phyloP scores from a whole-genome alignment of 1,139 yeast species.

The Yamadazyma jaroonii region DNA sequence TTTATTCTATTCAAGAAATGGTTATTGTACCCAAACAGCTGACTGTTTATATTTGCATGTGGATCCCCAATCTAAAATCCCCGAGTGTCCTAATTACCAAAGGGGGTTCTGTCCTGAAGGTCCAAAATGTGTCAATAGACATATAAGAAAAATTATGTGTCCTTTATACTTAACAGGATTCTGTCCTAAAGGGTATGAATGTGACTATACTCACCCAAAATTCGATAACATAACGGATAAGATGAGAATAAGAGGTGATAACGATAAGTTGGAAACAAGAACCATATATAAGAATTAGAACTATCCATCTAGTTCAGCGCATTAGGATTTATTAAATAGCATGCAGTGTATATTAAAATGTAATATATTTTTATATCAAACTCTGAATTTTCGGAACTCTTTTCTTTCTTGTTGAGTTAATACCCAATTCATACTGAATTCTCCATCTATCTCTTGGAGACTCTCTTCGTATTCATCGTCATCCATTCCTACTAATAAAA shows the following conservation, averaged over 20 bases:
- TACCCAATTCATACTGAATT: conserved; percentile 70
- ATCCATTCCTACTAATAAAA: conserved; percentile 78
- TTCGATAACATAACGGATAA: conserved; percentile 49
- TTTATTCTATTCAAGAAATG: conserved; percentile 80
- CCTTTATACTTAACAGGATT: conserved; percentile 87
- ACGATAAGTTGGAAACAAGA: conserved; percentile 4
- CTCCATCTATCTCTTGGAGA: conserved; percentile 39
- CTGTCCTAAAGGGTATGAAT: conserved; percentile 75
- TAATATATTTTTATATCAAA: conserved; percentile 11
- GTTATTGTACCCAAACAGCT: conserved; percentile 90
- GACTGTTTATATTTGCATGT: conserved; percentile 93
- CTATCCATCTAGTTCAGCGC: too few species aligned
- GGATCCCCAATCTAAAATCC: conserved; percentile 84
- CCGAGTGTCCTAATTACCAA: conserved; percentile 81
- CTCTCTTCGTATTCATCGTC: conserved; percentile 64
- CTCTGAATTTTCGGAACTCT: conserved; percentile 49
- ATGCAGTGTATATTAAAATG: conserved; percentile 10
- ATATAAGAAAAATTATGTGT: conserved; percentile 74
- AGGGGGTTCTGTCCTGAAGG: conserved; percentile 94
- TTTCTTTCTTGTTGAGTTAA: conserved; percentile 73
- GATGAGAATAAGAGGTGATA: conserved; percentile 51
- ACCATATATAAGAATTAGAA: conserved; percentile 1
- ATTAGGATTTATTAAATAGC: conserved; percentile 8
- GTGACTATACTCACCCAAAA: conserved; percentile 59
- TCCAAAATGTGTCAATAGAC: conserved; percentile 80